Conservation (phyloP, 208 protist species). For the Wallacemonas sp. region DNA sequence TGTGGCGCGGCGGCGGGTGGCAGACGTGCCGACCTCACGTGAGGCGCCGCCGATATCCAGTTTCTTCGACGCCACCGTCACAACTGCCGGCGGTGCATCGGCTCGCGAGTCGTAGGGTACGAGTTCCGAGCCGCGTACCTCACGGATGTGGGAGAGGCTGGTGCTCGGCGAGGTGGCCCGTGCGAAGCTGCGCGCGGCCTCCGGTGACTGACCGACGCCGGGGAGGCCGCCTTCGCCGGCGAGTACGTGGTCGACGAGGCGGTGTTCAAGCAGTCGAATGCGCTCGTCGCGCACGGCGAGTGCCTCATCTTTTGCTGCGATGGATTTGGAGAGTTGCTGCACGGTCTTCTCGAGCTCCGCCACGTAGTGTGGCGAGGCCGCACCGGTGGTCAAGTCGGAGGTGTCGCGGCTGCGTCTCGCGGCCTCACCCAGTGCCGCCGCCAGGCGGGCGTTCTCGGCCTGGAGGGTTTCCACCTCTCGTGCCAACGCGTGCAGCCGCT, state of each 20-base stretch:
- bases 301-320: constrained; percentile 43
- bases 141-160: background rate
- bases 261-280: constrained; percentile 78
- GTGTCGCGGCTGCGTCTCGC: background rate
- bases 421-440: background rate
- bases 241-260: constrained; percentile 71
- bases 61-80: background rate
- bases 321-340: constrained; percentile 22
- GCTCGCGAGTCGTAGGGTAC: background rate
- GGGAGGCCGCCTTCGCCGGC: background rate
- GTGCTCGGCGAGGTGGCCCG: background rate
- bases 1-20: background rate
- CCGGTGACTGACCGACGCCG: background rate
- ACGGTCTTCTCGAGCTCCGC: constrained; percentile 47
- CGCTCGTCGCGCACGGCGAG: constrained; percentile 60
- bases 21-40: background rate
- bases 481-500: constrained; percentile 38
- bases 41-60: background rate
- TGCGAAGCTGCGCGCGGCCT: background rate
- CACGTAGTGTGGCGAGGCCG: constrained; percentile 19
- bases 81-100: background rate
- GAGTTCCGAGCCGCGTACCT: background rate
- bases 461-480: constrained; percentile 46
- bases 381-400: background rate
- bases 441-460: constrained; percentile 32